Evolutionary conservation across 2,329 filamentous ascomycete genomes (phyloP).

Genomic region (Trichophyton verrucosum): DNA sequence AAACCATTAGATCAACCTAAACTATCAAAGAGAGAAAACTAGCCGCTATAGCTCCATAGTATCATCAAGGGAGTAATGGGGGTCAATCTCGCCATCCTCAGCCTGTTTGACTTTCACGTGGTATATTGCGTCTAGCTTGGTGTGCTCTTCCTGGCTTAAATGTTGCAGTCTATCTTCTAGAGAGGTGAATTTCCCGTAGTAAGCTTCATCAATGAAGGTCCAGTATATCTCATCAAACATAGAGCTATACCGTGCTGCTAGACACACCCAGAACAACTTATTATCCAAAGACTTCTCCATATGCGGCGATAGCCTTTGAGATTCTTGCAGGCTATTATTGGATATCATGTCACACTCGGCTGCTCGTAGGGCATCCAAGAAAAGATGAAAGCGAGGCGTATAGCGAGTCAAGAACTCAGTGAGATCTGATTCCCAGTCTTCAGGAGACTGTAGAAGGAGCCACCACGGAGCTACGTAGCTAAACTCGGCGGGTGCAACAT

Average conservation of each 20-base stretch:
- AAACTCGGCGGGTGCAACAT: conserved; percentile 16
- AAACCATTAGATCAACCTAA: too few species aligned
- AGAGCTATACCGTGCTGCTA: conserved; percentile 18
- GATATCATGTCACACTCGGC: conserved; percentile 14
- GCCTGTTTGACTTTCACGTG: conserved; percentile 10
- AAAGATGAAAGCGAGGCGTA: conserved; percentile 16
- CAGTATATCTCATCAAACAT: conserved; percentile 21
- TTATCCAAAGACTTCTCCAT: conserved; percentile 19
- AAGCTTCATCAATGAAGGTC: conserved; percentile 14
- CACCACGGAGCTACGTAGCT: conserved; percentile 16
- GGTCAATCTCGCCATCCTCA: conserved; percentile 9
- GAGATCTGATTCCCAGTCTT: conserved; percentile 16
- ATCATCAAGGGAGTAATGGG: conserved; percentile 10
- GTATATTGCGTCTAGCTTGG: conserved; percentile 3
- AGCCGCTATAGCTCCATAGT: conserved; percentile 8
- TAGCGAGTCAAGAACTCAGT: conserved; percentile 18
- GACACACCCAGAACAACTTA: conserved; percentile 19
- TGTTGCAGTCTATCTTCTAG: conserved; percentile 15
- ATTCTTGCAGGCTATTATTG: conserved; percentile 9
- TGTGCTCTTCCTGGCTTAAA: conserved; percentile 11
- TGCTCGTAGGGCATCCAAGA: conserved; percentile 16
- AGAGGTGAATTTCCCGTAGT: conserved; percentile 15
- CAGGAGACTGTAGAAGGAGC: conserved; percentile 16
- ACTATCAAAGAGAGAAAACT: too few species aligned
- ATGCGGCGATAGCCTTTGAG: conserved; percentile 14